These are phyloP conservation scores for Paramecium biaurelia DNA, from an alignment of 73 alveolate species.

Conservation along the genomic window DNA sequence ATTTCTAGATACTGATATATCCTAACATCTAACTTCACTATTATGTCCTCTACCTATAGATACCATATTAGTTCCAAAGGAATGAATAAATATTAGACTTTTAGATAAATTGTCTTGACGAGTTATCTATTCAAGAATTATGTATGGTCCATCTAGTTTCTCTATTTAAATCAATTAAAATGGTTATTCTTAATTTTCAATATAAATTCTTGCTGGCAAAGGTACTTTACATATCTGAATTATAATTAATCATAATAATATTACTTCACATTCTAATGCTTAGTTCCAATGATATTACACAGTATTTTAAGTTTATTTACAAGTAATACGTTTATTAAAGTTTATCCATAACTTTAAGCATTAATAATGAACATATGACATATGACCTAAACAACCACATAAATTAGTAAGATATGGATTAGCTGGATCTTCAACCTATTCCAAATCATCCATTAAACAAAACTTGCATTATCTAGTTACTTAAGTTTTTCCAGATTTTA, in stretches of 20 bases:
- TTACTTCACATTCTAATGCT: conserved; percentile 10
- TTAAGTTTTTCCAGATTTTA: background rate
- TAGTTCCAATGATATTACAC: conserved; percentile 4
- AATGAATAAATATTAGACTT: background rate
- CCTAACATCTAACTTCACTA: conserved; percentile 26
- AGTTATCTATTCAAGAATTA: conserved; percentile 6
- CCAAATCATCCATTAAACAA: background rate
- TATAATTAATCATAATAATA: background rate
- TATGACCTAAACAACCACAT: background rate
- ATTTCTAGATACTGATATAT: conserved; percentile 13
- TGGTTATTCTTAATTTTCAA: background rate
- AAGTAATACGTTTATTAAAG: background rate
- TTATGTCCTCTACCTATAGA: conserved; percentile 8
- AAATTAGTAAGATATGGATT: background rate
- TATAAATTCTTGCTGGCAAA: background rate
- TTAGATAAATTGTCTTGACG: background rate
- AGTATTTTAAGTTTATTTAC: background rate
- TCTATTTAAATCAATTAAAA: background rate
- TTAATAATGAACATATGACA: background rate
- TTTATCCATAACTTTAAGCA: background rate
- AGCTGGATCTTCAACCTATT: background rate
- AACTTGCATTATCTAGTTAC: background rate
- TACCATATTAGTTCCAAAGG: background rate
- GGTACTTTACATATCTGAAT: conserved; percentile 8
- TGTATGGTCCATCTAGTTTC: background rate